phyloP scores from a whole-genome alignment of 495 filamentous ascomycete genomes.

The Apodospora peruviana region DNA sequence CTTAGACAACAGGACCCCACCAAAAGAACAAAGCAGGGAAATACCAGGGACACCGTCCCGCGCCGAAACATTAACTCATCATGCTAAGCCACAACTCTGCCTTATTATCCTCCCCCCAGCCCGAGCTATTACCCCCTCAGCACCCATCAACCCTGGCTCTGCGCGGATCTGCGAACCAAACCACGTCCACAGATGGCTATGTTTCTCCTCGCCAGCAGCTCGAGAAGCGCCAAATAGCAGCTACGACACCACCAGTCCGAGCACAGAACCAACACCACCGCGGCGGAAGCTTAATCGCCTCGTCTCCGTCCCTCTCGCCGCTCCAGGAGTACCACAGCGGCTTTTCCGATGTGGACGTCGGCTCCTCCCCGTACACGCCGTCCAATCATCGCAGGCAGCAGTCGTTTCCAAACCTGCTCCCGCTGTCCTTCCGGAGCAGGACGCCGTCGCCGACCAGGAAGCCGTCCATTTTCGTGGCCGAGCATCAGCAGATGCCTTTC shows the following conservation, averaged over 20 bases:
- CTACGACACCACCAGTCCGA: slow-evolving; percentile 9
- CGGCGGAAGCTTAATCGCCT: slow-evolving; percentile 12
- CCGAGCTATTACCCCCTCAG: slow-evolving; percentile 8
- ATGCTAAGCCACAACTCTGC: slow-evolving; percentile 38
- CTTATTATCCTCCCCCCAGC: slow-evolving; percentile 13
- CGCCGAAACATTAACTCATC: slow-evolving; percentile 36
- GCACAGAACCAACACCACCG: slow-evolving; percentile 4
- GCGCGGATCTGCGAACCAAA: slow-evolving; percentile 18
- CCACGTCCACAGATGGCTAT: slow-evolving; percentile 14
- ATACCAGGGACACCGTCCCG: slow-evolving; percentile 20
- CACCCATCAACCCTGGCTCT: slow-evolving; percentile 10
- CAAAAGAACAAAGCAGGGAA: background rate
- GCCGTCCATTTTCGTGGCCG: slow-evolving; percentile 10
- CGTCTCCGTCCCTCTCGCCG: slow-evolving; percentile 19
- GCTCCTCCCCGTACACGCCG: slow-evolving; percentile 14
- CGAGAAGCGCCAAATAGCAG: slow-evolving; percentile 16
- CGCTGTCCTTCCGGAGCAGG: slow-evolving; percentile 24
- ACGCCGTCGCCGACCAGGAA: slow-evolving; percentile 28
- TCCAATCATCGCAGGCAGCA: slow-evolving; percentile 36
- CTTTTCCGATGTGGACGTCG: slow-evolving; percentile 24
- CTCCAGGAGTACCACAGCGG: slow-evolving; percentile 32
- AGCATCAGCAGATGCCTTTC: slow-evolving; percentile 39
- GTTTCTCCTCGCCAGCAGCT: slow-evolving; percentile 15
- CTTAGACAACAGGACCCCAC: no score
- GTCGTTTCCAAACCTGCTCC: slow-evolving; percentile 34